Conservation (phyloP, 2,329 filamentous ascomycete genomes). For the Paracoccidioides brasiliensis region DNA sequence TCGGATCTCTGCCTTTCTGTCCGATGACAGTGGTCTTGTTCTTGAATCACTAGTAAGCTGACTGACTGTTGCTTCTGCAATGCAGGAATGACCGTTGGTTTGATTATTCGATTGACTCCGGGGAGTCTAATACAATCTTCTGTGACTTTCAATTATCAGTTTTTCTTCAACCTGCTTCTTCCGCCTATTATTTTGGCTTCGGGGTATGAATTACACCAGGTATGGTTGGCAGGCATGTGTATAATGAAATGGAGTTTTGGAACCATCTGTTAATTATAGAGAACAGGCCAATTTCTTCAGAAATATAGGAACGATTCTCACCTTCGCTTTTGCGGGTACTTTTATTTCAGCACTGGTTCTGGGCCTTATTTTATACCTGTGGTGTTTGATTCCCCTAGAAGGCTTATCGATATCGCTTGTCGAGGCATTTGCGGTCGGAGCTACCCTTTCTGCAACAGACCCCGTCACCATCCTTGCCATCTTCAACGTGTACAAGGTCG, state of each 20-base stretch:
- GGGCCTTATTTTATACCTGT: constrained; percentile 75
- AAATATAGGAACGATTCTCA: constrained; percentile 92
- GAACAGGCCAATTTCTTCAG: constrained; percentile 83
- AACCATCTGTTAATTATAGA: constrained; percentile 3
- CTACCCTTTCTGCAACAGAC: constrained; percentile 90
- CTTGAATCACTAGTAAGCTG: neutral
- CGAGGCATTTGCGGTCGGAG: constrained; percentile 91
- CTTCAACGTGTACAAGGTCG: constrained; percentile 98
- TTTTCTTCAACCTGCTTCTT: constrained; percentile 98
- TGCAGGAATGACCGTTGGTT: constrained; percentile 83
- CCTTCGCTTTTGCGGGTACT: constrained; percentile 92
- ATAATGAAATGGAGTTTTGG: neutral
- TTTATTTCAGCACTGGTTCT: constrained; percentile 96
- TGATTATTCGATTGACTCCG: constrained; percentile 70
- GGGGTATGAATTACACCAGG: constrained; percentile 90
- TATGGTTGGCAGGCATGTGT: constrained; percentile 17
- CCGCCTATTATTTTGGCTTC: constrained; percentile 95
- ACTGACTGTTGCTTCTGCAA: neutral
- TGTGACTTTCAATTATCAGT: constrained; percentile 96
- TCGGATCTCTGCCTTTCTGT: neutral
- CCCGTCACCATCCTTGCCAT: constrained; percentile 96
- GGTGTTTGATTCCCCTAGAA: constrained; percentile 75
- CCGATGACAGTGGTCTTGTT: neutral
- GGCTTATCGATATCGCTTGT: constrained; percentile 79
- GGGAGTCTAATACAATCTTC: constrained; percentile 75